phyloP scores from a whole-genome alignment of 345 rosid species.

The Adansonia digitata region DNA sequence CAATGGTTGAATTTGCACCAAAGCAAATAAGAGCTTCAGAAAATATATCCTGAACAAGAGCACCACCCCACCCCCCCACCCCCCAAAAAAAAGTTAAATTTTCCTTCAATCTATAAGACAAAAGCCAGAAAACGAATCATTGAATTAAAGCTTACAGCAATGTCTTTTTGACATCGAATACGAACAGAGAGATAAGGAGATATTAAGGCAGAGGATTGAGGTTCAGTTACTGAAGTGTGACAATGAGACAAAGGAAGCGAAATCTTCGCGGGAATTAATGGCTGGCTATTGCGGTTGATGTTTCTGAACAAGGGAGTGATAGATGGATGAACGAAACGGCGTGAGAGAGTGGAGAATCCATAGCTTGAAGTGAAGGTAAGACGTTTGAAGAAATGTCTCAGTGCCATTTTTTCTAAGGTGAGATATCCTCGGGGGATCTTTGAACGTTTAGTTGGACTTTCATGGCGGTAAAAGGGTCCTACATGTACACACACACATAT shows the following conservation, averaged over 20 bases:
- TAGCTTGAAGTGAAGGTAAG: slow-evolving; percentile 28
- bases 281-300: not conserved
- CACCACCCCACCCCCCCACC: no score
- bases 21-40: slow-evolving; percentile 80
- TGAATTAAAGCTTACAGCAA: slow-evolving; percentile 33
- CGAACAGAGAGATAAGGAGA: slow-evolving; percentile 66
- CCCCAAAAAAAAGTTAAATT: not conserved
- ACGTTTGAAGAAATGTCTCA: slow-evolving; percentile 61
- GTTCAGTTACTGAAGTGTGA: slow-evolving; percentile 11
- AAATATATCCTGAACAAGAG: slow-evolving; percentile 54
- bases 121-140: not conserved
- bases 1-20: slow-evolving; percentile 67
- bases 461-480: slow-evolving; percentile 5
- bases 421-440: slow-evolving; percentile 5
- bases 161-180: slow-evolving; percentile 48
- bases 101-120: not conserved
- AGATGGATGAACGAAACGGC: slow-evolving; percentile 30
- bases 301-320: slow-evolving; percentile 14
- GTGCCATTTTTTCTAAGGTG: slow-evolving; percentile 21
- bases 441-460: not conserved
- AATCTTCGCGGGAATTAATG: slow-evolving; percentile 14
- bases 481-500: no score
- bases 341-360: slow-evolving; percentile 22
- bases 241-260: slow-evolving; percentile 12
- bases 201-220: slow-evolving; percentile 12